Percentiles rank a stretch among this genome's conserved stretches.
phyloP scores from a whole-genome alignment of 306 rosid genomes.

The Chamaecrista fasciculata region DNA sequence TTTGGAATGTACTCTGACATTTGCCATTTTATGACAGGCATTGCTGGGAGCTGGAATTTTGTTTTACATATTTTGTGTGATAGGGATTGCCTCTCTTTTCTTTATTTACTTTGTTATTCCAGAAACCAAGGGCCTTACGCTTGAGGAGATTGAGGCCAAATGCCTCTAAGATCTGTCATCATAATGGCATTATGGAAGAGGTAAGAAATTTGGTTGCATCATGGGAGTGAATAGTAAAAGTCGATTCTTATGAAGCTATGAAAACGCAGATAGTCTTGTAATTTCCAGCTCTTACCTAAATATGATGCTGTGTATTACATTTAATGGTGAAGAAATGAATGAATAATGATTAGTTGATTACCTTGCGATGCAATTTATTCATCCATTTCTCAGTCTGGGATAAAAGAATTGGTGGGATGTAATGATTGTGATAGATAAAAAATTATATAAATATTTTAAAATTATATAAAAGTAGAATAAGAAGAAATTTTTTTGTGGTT shows the following conservation, averaged over 20 bases:
- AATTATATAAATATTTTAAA: no score
- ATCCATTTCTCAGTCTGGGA: no score
- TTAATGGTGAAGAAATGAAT: background rate
- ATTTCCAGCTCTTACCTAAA: background rate
- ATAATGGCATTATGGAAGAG: background rate
- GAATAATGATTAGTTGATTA: background rate
- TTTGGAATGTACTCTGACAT: background rate
- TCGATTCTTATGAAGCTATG: background rate
- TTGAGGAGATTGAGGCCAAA: slow-evolving; percentile 13
- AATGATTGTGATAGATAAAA: no score
- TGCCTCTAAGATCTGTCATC: background rate
- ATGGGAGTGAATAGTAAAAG: background rate
- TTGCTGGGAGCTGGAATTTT: slow-evolving; percentile 7
- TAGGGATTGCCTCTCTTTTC: background rate
- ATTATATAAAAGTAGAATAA: no score
- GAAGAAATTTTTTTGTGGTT: no score
- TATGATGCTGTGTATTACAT: background rate
- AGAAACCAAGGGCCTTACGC: slow-evolving; percentile 10
- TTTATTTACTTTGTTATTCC: background rate
- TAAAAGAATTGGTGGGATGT: no score
- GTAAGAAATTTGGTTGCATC: background rate
- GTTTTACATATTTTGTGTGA: slow-evolving; percentile 8
- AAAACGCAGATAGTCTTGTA: background rate
- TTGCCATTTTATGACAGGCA: background rate
- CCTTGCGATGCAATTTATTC: no score